Evolutionary conservation across 768 basidiomycete species (phyloP).

Genomic region (Rhizopogon roseolus): DNA sequence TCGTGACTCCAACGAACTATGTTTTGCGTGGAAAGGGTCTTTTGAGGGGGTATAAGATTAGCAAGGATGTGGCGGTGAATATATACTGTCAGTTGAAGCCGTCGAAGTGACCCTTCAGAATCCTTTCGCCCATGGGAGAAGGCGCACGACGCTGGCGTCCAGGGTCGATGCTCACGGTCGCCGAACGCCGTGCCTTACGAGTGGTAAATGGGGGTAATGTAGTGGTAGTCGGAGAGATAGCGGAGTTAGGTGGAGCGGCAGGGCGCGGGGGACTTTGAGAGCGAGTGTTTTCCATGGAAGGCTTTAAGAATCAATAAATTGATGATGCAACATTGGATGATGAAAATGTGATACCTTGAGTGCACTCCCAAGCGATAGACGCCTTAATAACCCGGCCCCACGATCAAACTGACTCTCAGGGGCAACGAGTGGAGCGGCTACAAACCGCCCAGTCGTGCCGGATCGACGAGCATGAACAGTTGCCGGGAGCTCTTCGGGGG

Average conservation of each 20-base stretch:
- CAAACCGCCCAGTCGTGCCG: constrained; percentile 52
- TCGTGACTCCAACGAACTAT: not conserved
- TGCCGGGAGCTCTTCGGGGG: constrained; percentile 36
- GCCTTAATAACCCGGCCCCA: constrained; percentile 65
- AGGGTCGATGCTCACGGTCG: constrained; percentile 42
- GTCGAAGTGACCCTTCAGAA: constrained; percentile 88
- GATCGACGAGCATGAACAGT: constrained; percentile 54
- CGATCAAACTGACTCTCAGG: constrained; percentile 55
- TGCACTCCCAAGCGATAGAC: constrained; percentile 65
- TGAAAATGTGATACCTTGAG: constrained; percentile 48
- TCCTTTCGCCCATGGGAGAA: constrained; percentile 88
- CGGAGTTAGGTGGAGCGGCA: constrained; percentile 48
- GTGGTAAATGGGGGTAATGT: constrained; percentile 20
- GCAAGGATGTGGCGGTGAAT: not conserved
- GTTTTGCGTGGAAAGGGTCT: not conserved
- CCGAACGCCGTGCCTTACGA: constrained; percentile 48
- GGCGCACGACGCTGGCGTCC: constrained; percentile 61
- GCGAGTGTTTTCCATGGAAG: constrained; percentile 15
- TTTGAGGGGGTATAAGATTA: not conserved
- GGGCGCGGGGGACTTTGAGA: constrained; percentile 28
- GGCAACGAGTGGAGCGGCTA: constrained; percentile 33
- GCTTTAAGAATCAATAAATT: constrained; percentile 5
- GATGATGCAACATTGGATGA: not conserved
- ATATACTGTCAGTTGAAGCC: constrained; percentile 62
- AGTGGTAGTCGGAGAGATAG: constrained; percentile 18